phyloP scores from a whole-genome alignment of 768 basidiomycete genomes.

The Xerocomus brunneocitrinus region DNA sequence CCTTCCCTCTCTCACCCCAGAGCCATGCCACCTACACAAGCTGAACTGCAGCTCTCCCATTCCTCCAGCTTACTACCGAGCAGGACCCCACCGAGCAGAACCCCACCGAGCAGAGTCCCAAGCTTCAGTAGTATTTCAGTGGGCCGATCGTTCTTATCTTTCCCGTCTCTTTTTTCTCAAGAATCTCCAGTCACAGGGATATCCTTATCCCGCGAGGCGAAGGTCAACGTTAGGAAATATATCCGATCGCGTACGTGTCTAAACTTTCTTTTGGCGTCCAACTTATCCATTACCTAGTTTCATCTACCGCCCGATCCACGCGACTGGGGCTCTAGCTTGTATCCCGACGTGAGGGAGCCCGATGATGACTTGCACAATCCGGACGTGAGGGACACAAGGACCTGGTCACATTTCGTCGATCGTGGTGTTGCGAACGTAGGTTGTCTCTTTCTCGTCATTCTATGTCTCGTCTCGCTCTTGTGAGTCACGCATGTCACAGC shows the following conservation, averaged over 20 bases:
- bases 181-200: slow-evolving; percentile 20
- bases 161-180: neutral
- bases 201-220: slow-evolving; percentile 40
- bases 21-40: slow-evolving; percentile 15
- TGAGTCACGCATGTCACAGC: slow-evolving; percentile 31
- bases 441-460: slow-evolving; percentile 55
- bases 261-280: neutral
- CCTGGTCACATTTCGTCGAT: slow-evolving; percentile 42
- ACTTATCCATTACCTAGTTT: slow-evolving; percentile 40
- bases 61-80: slow-evolving; percentile 13
- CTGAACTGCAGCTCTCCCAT: neutral
- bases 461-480: slow-evolving; percentile 53
- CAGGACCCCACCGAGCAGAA: slow-evolving; percentile 13
- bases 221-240: slow-evolving; percentile 35
- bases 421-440: slow-evolving; percentile 71
- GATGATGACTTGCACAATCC: slow-evolving; percentile 78
- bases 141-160: neutral
- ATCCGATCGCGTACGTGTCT: slow-evolving; percentile 39
- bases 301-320: slow-evolving; percentile 62
- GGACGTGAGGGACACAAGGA: slow-evolving; percentile 32
- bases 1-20: neutral
- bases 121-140: slow-evolving; percentile 28
- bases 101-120: slow-evolving; percentile 17
- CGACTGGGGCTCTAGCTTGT: slow-evolving; percentile 60
- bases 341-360: slow-evolving; percentile 50